Evolutionary conservation across 2,329 filamentous ascomycete species (phyloP).

Genomic region (Calonectria honghensis): DNA sequence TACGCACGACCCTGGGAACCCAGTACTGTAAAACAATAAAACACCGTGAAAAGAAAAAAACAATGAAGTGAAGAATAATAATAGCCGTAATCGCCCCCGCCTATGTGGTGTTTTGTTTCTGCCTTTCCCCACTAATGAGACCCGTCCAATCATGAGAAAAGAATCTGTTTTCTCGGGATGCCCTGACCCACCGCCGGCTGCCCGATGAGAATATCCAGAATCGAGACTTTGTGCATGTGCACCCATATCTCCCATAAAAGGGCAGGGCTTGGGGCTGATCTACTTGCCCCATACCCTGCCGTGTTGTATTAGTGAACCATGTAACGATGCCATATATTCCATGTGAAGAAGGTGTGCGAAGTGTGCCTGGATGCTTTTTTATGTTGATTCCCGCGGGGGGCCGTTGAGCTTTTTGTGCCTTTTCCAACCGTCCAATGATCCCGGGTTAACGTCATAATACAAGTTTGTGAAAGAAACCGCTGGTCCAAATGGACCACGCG

Average conservation of each 20-base stretch:
- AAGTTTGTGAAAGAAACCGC: slow-evolving; percentile 35
- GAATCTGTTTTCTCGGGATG: slow-evolving; percentile 24
- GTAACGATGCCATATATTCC: slow-evolving; percentile 48
- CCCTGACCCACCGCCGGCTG: slow-evolving; percentile 32
- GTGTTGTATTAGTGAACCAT: slow-evolving; percentile 48
- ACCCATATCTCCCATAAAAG: slow-evolving; percentile 38
- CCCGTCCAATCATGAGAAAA: slow-evolving; percentile 30
- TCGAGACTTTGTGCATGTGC: slow-evolving; percentile 37
- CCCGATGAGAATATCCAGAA: slow-evolving; percentile 42
- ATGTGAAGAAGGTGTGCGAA: slow-evolving; percentile 43
- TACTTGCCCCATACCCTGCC: slow-evolving; percentile 24
- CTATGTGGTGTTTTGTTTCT: slow-evolving; percentile 36
- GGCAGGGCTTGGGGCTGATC: slow-evolving; percentile 24
- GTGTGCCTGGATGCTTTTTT: slow-evolving; percentile 40
- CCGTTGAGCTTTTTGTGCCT: slow-evolving; percentile 28
- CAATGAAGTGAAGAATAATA: slow-evolving; percentile 37
- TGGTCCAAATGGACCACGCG: slow-evolving; percentile 21
- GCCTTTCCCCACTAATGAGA: slow-evolving; percentile 29
- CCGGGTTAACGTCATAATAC: slow-evolving; percentile 47
- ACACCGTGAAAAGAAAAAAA: slow-evolving; percentile 17
- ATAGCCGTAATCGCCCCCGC: slow-evolving; percentile 41
- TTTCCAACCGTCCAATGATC: slow-evolving; percentile 34
- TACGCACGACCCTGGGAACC: slow-evolving; percentile 34
- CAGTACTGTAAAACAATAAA: slow-evolving; percentile 38
- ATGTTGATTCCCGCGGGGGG: slow-evolving; percentile 35